Evolutionary conservation across 768 basidiomycete genomes (phyloP).

Genomic region (Clathrus columnatus): DNA sequence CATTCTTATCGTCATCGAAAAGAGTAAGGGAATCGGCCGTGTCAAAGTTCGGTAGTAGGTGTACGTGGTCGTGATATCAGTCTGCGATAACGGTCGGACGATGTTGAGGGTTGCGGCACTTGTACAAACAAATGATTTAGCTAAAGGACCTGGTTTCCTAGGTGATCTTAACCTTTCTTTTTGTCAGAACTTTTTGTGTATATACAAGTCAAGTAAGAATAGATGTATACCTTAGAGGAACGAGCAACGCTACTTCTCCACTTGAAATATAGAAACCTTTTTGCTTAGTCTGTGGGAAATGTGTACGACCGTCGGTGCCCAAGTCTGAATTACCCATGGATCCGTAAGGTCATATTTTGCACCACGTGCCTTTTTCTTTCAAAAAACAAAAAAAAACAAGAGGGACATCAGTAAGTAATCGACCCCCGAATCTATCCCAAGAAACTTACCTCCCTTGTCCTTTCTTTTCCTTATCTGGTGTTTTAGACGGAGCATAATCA

Average conservation of each 20-base stretch:
- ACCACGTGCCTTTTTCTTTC: conserved; percentile 30
- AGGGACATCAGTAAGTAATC: conserved; percentile 9
- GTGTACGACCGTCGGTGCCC: conserved; percentile 81
- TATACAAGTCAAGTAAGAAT: conserved; percentile 17
- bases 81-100: conserved; percentile 22
- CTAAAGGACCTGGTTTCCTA: conserved; percentile 56
- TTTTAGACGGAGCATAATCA: conserved; percentile 22
- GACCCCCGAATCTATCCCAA: neutral
- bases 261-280: conserved; percentile 88
- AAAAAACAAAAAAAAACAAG: conserved; percentile 19
- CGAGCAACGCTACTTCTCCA: conserved; percentile 78
- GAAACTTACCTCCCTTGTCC: no score
- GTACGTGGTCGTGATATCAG: conserved; percentile 19
- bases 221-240: conserved; percentile 53
- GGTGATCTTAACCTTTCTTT: conserved; percentile 34
- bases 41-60: conserved; percentile 23
- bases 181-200: conserved; percentile 12
- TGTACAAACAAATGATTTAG: conserved; percentile 21
- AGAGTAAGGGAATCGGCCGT: conserved; percentile 44
- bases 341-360: conserved; percentile 86
- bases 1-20: conserved; percentile 34
- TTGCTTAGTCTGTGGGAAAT: conserved; percentile 85
- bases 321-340: conserved; percentile 97
- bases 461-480: conserved; percentile 20
- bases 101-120: no score